Evolutionary conservation across 2,329 filamentous ascomycete genomes (phyloP).

Genomic region (Fusarium camptoceras): DNA sequence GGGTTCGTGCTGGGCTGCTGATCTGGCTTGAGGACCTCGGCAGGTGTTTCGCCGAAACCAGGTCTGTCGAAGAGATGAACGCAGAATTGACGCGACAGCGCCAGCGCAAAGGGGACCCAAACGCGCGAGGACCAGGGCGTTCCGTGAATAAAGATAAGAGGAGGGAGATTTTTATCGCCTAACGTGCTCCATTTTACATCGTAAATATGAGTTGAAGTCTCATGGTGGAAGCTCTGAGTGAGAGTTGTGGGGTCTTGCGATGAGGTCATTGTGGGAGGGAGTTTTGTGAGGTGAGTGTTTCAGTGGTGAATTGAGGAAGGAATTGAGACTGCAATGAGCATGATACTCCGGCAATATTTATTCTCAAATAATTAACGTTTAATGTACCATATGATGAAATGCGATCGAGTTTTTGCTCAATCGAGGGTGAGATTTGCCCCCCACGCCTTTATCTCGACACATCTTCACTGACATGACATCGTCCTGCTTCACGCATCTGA

Average conservation of each 20-base stretch:
- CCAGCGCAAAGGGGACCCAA: conserved; percentile 52
- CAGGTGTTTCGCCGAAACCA: conserved; percentile 56
- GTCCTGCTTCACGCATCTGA: background rate
- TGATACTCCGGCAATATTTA: background rate
- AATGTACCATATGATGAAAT: background rate
- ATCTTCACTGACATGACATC: background rate
- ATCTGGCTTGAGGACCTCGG: conserved; percentile 16
- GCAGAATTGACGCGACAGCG: conserved; percentile 51
- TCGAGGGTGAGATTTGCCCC: background rate
- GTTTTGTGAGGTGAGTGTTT: background rate
- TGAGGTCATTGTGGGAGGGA: conserved; percentile 9
- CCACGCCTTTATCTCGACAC: conserved; percentile 14
- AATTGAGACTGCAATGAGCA: background rate
- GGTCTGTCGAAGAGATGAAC: conserved; percentile 60
- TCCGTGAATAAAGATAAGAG: conserved; percentile 59
- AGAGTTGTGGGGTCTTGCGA: conserved; percentile 23
- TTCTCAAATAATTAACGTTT: background rate
- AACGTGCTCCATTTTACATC: conserved; percentile 51
- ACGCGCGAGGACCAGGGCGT: conserved; percentile 60
- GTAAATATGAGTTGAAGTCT: conserved; percentile 45
- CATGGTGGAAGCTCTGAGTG: conserved; percentile 48
- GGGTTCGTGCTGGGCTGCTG: conserved; percentile 1
- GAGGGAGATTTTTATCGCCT: conserved; percentile 46
- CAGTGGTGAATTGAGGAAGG: rapidly evolving
- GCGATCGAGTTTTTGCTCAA: background rate